Percentiles rank a stretch among this genome's conserved stretches.
phyloP scores from a whole-genome alignment of 352 stramenopile genomes.

The Pythium volutum region DNA sequence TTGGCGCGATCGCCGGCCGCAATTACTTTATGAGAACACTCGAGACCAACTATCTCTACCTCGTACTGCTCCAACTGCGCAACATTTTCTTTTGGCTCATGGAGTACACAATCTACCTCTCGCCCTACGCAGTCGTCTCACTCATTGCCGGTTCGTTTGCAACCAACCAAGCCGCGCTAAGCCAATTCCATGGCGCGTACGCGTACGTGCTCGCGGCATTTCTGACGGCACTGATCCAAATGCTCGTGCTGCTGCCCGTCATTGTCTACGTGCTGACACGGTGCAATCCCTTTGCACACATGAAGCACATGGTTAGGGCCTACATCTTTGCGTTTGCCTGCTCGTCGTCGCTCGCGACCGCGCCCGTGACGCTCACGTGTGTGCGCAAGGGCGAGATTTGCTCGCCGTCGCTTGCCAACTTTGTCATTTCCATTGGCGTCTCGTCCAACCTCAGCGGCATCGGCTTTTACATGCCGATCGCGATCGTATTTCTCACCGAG shows the following conservation, averaged over 20 bases:
- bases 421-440: conserved; percentile 68
- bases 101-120: conserved; percentile 15
- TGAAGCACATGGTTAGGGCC: conserved; percentile 54
- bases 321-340: conserved; percentile 69
- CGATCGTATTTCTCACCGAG: conserved; percentile 60
- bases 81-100: conserved; percentile 64
- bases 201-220: conserved; percentile 7
- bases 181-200: neutral
- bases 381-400: conserved; percentile 58
- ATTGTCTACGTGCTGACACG: conserved; percentile 30
- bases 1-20: conserved; percentile 53
- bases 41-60: conserved; percentile 59
- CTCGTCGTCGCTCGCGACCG: conserved; percentile 61
- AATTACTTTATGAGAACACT: conserved; percentile 58
- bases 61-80: conserved; percentile 60
- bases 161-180: conserved; percentile 25
- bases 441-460: conserved; percentile 53
- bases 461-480: conserved; percentile 60
- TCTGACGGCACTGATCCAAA: neutral
- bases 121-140: conserved; percentile 1
- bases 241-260: neutral
- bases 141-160: conserved; percentile 44
- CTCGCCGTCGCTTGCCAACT: conserved; percentile 68
- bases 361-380: conserved; percentile 59
- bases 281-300: conserved; percentile 65